Percentiles rank a stretch among this genome's conserved stretches.
phyloP scores from a whole-genome alignment of 805 yeast genomes.

The Vanderwaltozyma tropicalis region DNA sequence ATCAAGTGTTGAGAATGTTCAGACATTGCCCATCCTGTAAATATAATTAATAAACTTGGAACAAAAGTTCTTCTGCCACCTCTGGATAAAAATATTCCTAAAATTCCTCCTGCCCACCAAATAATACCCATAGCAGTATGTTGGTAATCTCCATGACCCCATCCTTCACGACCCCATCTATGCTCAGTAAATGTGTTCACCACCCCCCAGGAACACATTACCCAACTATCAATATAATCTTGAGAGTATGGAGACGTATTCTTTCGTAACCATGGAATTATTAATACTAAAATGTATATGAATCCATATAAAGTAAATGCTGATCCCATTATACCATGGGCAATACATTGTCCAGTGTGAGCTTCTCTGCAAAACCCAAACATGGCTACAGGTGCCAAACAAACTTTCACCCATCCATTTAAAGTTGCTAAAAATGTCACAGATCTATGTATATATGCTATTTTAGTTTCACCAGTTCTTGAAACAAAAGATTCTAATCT shows the following conservation, averaged over 20 bases:
- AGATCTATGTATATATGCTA: slow-evolving; percentile 32
- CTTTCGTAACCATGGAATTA: slow-evolving; percentile 64
- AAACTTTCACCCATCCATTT: slow-evolving; percentile 69
- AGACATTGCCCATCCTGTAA: slow-evolving; percentile 93
- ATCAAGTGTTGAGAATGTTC: slow-evolving; percentile 69
- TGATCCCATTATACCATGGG: slow-evolving; percentile 95
- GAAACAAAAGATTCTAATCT: slow-evolving; percentile 29
- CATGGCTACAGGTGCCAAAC: slow-evolving; percentile 73
- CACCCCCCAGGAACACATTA: slow-evolving; percentile 85
- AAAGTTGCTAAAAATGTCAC: slow-evolving; percentile 39
- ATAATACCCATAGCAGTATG: slow-evolving; percentile 94
- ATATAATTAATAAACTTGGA: slow-evolving; percentile 72
- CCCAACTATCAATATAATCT: slow-evolving; percentile 71
- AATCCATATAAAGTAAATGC: slow-evolving; percentile 77
- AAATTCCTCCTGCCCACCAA: slow-evolving; percentile 91
- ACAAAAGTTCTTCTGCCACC: slow-evolving; percentile 59
- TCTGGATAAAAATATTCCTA: slow-evolving; percentile 70
- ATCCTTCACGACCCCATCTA: slow-evolving; percentile 79
- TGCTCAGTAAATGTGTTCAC: slow-evolving; percentile 95
- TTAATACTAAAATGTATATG: slow-evolving; percentile 52
- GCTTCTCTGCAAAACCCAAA: slow-evolving; percentile 78
- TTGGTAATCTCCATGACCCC: slow-evolving; percentile 91
- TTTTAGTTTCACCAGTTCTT: slow-evolving; percentile 30
- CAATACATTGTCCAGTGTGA: slow-evolving; percentile 90
- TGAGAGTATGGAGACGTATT: slow-evolving; percentile 47